Evolutionary conservation across 31 red algal genomes (phyloP).

Genomic region (Bonnemaisonia californica): DNA sequence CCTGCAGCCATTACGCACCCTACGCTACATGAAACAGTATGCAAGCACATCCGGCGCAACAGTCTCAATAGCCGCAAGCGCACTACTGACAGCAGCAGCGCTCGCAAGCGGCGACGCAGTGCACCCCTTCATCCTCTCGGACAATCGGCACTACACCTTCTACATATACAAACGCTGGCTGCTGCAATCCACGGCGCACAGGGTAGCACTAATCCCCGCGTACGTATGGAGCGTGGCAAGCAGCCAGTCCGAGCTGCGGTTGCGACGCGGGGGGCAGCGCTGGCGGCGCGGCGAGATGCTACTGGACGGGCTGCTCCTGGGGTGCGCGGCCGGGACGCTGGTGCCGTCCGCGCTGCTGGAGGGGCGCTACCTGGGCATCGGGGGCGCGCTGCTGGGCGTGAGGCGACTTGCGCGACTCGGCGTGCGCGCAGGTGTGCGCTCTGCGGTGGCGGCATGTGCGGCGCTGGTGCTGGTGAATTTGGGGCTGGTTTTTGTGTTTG

Average conservation of each 20-base stretch:
- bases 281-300: not conserved
- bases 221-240: constrained; percentile 36
- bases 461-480: constrained; percentile 45
- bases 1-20: not conserved
- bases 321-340: constrained; percentile 30
- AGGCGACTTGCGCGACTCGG: constrained; percentile 24
- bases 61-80: not conserved
- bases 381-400: constrained; percentile 13
- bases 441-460: not conserved
- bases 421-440: not conserved
- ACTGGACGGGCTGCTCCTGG: constrained; percentile 15
- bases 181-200: constrained; percentile 19
- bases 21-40: constrained; percentile 1
- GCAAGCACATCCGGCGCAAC: not conserved
- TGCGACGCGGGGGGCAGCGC: not conserved
- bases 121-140: constrained; percentile 88
- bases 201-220: constrained; percentile 50
- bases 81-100: not conserved
- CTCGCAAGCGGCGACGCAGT: constrained; percentile 43
- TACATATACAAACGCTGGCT: constrained; percentile 70
- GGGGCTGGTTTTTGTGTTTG: constrained; percentile 66
- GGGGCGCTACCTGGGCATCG: constrained; percentile 55
- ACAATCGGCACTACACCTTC: constrained; percentile 93
- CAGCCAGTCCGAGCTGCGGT: not conserved
- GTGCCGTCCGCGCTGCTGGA: constrained; percentile 60